Evolutionary conservation across 2,329 filamentous ascomycete species (phyloP).

Genomic region (Cytospora piceae): DNA sequence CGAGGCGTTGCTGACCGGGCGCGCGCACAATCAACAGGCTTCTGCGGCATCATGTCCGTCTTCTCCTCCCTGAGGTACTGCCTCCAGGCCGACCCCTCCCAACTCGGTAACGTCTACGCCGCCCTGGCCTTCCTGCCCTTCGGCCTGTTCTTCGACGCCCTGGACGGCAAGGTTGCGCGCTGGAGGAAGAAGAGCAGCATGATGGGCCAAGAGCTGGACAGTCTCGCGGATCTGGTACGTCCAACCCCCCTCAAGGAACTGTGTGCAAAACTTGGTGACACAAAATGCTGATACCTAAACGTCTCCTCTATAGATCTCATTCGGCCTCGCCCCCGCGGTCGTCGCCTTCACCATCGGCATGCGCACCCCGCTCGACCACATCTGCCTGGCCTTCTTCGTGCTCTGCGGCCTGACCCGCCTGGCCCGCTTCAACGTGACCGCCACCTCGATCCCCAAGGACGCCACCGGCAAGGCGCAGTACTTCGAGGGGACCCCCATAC

Average conservation of each 20-base stretch:
- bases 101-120: conserved; percentile 73
- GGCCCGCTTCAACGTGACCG: conserved; percentile 97
- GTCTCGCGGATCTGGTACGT: conserved; percentile 87
- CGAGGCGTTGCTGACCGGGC: conserved; percentile 17
- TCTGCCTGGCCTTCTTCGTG: conserved; percentile 84
- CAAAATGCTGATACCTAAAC: background rate
- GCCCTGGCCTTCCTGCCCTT: conserved; percentile 89
- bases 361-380: conserved; percentile 80
- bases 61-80: conserved; percentile 95
- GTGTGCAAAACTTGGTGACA: background rate
- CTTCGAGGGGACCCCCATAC: conserved; percentile 97
- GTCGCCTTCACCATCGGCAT: conserved; percentile 88
- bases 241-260: background rate
- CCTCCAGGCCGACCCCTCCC: conserved; percentile 65
- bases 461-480: conserved; percentile 88
- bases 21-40: conserved; percentile 52
- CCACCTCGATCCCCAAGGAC: conserved; percentile 87
- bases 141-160: conserved; percentile 95
- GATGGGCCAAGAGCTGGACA: conserved; percentile 98
- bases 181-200: conserved; percentile 97
- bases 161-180: conserved; percentile 94
- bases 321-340: conserved; percentile 86
- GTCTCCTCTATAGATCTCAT: conserved; percentile 73
- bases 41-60: conserved; percentile 92
- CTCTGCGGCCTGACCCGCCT: conserved; percentile 92